Conservation (phyloP, 805 yeast genomes). For the Metschnikowia henanensis region DNA sequence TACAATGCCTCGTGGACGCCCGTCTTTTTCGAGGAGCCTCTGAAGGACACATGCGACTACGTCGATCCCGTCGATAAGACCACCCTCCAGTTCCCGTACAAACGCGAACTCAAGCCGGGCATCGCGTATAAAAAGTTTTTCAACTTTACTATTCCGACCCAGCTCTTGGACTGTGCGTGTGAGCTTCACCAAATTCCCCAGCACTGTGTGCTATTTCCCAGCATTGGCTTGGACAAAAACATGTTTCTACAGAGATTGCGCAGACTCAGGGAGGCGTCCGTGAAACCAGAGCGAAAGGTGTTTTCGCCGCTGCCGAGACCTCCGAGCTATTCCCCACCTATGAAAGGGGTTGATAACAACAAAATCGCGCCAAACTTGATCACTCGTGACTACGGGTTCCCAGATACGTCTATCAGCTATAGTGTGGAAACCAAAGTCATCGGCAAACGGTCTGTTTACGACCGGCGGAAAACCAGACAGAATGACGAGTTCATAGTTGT, state of each 20-base stretch:
- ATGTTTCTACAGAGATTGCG: conserved; percentile 24
- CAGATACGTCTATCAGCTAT: conserved; percentile 30
- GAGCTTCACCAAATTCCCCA: conserved; percentile 25
- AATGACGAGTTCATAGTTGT: conserved; percentile 26
- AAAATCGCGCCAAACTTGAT: conserved; percentile 12
- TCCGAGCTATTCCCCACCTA: not conserved
- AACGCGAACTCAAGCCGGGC: conserved; percentile 26
- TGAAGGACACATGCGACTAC: conserved; percentile 1
- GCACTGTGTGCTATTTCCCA: conserved; percentile 26
- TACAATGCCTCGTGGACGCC: conserved; percentile 33
- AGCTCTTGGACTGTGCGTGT: conserved; percentile 31
- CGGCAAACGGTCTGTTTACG: conserved; percentile 25
- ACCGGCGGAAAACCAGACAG: conserved; percentile 6
- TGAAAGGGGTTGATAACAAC: not conserved
- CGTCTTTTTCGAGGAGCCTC: conserved; percentile 18
- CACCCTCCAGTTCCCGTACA: conserved; percentile 22
- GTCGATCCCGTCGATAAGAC: conserved; percentile 37
- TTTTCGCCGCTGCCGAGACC: not conserved
- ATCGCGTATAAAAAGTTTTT: conserved; percentile 36
- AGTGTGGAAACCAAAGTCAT: conserved; percentile 29
- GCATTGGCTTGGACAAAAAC: conserved; percentile 27
- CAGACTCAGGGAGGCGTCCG: conserved; percentile 14
- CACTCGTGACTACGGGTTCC: conserved; percentile 26
- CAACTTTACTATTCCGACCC: conserved; percentile 38
- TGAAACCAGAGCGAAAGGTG: conserved; percentile 5